phyloP scores from a whole-genome alignment of 2,329 filamentous ascomycete species.

The Hypomyces perniciosus region DNA sequence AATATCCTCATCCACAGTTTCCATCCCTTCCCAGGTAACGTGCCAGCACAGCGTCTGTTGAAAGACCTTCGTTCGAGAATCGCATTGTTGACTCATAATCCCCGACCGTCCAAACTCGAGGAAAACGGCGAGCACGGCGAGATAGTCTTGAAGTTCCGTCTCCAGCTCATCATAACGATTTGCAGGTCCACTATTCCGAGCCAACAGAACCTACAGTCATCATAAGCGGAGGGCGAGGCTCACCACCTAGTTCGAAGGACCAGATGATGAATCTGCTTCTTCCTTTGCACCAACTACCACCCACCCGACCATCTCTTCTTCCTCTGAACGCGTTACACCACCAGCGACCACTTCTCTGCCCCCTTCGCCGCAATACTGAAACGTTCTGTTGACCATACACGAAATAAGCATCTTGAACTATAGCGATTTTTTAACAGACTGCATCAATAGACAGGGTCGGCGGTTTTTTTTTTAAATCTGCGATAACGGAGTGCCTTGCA shows the following conservation, averaged over 20 bases:
- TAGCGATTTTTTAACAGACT: no score
- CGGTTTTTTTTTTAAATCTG: no score
- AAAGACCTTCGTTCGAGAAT: background rate
- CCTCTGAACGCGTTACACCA: background rate
- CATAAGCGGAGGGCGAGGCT: constrained; percentile 2
- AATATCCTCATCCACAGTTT: background rate
- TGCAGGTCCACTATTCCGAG: background rate
- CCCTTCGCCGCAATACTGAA: no score
- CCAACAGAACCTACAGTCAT: background rate
- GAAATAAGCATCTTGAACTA: no score
- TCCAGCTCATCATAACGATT: background rate
- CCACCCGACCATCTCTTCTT: background rate
- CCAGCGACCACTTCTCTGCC: no score
- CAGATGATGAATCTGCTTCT: background rate
- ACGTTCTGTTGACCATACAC: no score
- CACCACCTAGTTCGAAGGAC: background rate
- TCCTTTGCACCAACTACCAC: background rate
- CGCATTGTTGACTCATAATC: background rate
- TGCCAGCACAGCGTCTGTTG: constrained; percentile 10
- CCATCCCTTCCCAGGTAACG: constrained; percentile 2
- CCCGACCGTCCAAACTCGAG: background rate
- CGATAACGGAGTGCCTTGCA: no score
- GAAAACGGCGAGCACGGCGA: constrained; percentile 9
- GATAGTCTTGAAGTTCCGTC: constrained; percentile 16
- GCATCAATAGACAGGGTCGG: no score